Evolutionary conservation across 768 basidiomycete genomes (phyloP).

Genomic region (Collybia nuda): DNA sequence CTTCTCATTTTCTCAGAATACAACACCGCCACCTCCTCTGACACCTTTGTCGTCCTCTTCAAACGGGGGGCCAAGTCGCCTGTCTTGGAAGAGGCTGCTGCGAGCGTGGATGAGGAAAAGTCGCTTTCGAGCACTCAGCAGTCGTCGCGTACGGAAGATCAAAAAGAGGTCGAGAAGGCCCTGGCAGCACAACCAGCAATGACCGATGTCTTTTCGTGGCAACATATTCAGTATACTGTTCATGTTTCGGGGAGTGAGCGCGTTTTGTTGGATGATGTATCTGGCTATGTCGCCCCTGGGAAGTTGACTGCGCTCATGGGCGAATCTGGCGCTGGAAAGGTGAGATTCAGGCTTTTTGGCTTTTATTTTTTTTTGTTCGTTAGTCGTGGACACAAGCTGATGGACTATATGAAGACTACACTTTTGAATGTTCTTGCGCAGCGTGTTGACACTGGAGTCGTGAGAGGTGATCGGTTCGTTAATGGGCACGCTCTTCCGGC

Average conservation of each 20-base stretch:
- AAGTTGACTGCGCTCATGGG: conserved; percentile 70
- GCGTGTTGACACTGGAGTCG: conserved; percentile 33
- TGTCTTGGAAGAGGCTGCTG: conserved; percentile 26
- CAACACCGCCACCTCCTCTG: conserved; percentile 37
- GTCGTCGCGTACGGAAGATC: conserved; percentile 9
- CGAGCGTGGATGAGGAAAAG: conserved; percentile 39
- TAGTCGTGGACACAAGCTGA: too few species aligned
- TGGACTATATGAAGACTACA: conserved; percentile 28
- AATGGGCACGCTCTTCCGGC: conserved; percentile 38
- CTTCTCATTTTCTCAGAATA: conserved; percentile 62
- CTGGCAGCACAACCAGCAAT: conserved; percentile 30
- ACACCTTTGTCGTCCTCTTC: conserved; percentile 55
- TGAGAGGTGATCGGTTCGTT: conserved; percentile 38
- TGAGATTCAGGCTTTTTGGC: too few species aligned
- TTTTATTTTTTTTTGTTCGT: too few species aligned
- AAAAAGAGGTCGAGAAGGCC: conserved; percentile 23
- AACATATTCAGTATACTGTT: neutral
- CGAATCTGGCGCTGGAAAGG: conserved; percentile 29
- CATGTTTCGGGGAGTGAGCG: conserved; percentile 28
- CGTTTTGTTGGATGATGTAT: conserved; percentile 66
- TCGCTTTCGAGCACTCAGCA: conserved; percentile 4
- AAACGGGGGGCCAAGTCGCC: conserved; percentile 50
- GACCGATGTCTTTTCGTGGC: conserved; percentile 4
- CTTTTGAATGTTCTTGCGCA: conserved; percentile 44
- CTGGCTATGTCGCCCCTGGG: conserved; percentile 77